Base-by-base conservation (phyloP, 2,329 filamentous ascomycete species). In the Hortaea werneckii region DNA sequence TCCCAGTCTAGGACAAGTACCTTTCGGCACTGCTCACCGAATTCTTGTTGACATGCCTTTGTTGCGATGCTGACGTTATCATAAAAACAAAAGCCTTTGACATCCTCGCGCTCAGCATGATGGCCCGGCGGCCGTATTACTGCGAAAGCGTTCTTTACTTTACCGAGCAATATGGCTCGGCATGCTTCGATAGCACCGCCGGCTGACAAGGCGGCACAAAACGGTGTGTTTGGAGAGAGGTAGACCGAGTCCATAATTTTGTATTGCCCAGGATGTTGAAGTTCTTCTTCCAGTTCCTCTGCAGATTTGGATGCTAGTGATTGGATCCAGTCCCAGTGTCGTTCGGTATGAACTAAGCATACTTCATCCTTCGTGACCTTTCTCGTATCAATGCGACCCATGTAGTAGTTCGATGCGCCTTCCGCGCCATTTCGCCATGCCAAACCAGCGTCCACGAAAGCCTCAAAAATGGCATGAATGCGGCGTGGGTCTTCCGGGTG, bases 81-180 rank as follows among this genome's bases (percentile, higher is more conserved):
- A 70, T 96, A 96, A 48, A 96, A 78, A 64, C 92, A 98, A 61
- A 98, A 98, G 0, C 92, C 92, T 76, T 95, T 92, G 1, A 90
- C 79, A 32, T 81, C 74, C 57, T 92, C 77, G 47, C 80, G 82
- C 62, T 98, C 92, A 1, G 92, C 92, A 65, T 98, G 92, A 59
- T 98, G 92, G 0, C 92, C 92, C 0, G 92, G 92, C 1, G 92
- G 92, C 10, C 92, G 80, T 57, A 98, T 95, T 34, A 98, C 83
- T 1, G 92, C 92, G 62, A 98, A 92, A 0, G 87, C 88, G 59
- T 98, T 98, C 65, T 94, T 95, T 43, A 95, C 85, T 47, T 80
- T 77, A 3, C 86, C 84, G 2, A 77, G 75, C 26, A 92, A 83
- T 4, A 98, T 87, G n/a, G 86, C 85, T 64, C 89, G 84, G 67